Evolutionary conservation across 306 rosid species (phyloP).

Genomic region (Quercus mongolica): DNA sequence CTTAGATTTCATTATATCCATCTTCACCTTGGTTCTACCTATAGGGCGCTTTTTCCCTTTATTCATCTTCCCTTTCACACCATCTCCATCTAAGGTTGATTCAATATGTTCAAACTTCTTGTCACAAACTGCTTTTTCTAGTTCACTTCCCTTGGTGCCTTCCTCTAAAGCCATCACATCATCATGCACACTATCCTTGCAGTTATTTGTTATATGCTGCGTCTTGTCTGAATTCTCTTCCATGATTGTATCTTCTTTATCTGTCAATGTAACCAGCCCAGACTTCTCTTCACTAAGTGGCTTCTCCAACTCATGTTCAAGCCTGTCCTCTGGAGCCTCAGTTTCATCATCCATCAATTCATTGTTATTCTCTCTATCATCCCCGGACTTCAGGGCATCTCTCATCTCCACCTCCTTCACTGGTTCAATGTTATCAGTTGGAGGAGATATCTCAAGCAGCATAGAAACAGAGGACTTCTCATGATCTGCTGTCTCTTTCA

Average conservation of each 20-base stretch:
- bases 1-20: conserved; percentile 19
- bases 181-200: conserved; percentile 16
- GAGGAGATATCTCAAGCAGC: conserved; percentile 27
- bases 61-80: conserved; percentile 29
- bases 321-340: conserved; percentile 57
- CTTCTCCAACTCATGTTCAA: conserved; percentile 38
- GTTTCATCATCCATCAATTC: conserved; percentile 68
- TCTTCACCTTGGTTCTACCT: conserved; percentile 36
- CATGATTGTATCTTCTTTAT: conserved; percentile 8
- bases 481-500: conserved; percentile 21
- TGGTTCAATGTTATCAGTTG: conserved; percentile 24
- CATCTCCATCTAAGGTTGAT: conserved; percentile 28
- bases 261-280: conserved; percentile 17
- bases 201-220: conserved; percentile 20
- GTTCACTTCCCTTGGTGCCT: conserved; percentile 25
- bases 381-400: conserved; percentile 19
- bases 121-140: conserved; percentile 15
- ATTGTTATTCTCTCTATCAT: conserved; percentile 20
- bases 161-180: conserved; percentile 32
- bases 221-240: conserved; percentile 31
- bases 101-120: conserved; percentile 21
- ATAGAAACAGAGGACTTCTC: conserved; percentile 22
- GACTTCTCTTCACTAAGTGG: conserved; percentile 19
- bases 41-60: conserved; percentile 30
- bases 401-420: conserved; percentile 17